Conservation (phyloP, 306 rosid species). For the Cucumis sativus region Cucumber_9930_V3 NC_026656.2:17937001-17937500, state of each 20-base stretch:
- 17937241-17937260: not conserved
- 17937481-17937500: slow-evolving; percentile 36
- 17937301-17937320: slow-evolving; percentile 45
- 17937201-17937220: slow-evolving; percentile 22
- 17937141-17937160: slow-evolving; percentile 68
- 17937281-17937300: not conserved
- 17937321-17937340: slow-evolving; percentile 88
- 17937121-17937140: slow-evolving; percentile 74
- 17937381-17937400: slow-evolving; percentile 27
- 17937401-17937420: not conserved
- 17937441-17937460: not conserved
- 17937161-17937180: slow-evolving; percentile 74
- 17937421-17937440: not conserved
- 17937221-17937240: not conserved
- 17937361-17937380: slow-evolving; percentile 47
- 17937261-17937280: not conserved
- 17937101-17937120: slow-evolving; percentile 60
- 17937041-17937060: not conserved
- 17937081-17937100: slow-evolving; percentile 5
- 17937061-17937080: not conserved
- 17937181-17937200: slow-evolving; percentile 73
- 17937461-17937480: slow-evolving; percentile 15
- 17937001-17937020: slow-evolving; percentile 94
- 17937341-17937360: slow-evolving; percentile 85
- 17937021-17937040: slow-evolving; percentile 34